Conservation (phyloP, 2,329 filamentous ascomycete species). For the Xylaria digitata region DNA sequence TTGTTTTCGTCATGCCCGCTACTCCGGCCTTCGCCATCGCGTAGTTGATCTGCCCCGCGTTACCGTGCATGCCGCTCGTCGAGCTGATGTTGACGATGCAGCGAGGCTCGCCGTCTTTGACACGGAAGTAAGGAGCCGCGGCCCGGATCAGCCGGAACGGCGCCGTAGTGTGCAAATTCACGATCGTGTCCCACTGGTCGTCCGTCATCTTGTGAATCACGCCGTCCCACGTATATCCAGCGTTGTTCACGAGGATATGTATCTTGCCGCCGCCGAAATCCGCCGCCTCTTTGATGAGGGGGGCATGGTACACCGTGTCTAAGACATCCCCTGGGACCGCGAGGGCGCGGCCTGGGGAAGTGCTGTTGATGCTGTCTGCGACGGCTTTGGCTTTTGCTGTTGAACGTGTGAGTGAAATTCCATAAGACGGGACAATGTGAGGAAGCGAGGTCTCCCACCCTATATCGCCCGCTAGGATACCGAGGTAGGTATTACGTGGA, state of each 20-base stretch:
- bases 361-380: constrained; percentile 77
- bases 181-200: constrained; percentile 91
- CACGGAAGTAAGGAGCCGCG: constrained; percentile 86
- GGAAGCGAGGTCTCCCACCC: no score
- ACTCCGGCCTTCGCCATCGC: constrained; percentile 86
- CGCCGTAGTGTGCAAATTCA: constrained; percentile 84
- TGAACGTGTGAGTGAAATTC: constrained; percentile 25
- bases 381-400: constrained; percentile 75
- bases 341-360: constrained; percentile 73
- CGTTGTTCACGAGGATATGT: constrained; percentile 91
- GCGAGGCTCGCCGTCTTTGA: constrained; percentile 82
- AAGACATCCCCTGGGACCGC: constrained; percentile 82
- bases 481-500: background rate
- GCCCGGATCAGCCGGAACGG: constrained; percentile 86
- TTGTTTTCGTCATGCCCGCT: constrained; percentile 84
- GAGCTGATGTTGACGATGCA: constrained; percentile 86
- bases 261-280: constrained; percentile 89
- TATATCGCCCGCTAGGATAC: background rate
- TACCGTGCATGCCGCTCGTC: constrained; percentile 85
- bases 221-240: constrained; percentile 92
- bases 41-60: constrained; percentile 93
- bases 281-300: constrained; percentile 78
- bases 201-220: constrained; percentile 93
- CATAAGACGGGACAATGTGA: no score
- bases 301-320: constrained; percentile 74